Evolutionary conservation across 2,329 filamentous ascomycete species (phyloP), one percentile per base, ranked within the genome.

Genomic region (Bipolaris sorokiniana): DNA sequence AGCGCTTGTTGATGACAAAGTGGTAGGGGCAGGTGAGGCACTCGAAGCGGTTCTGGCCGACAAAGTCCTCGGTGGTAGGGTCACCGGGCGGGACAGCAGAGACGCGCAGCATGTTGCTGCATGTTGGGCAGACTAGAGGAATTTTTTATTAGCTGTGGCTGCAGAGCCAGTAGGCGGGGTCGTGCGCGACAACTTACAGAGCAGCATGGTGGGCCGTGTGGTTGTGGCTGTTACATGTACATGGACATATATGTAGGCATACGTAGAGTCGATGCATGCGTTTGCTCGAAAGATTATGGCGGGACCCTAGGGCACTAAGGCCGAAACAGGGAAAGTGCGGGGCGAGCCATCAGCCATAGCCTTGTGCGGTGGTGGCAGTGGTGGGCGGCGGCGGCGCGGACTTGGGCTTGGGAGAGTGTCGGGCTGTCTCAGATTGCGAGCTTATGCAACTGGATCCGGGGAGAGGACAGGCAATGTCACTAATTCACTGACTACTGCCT

Each of bases 11-110:
- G 71, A 98, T 88, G 56, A 90, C 82, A 78, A 92, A 92, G 76
- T 96, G 88, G 81, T 96, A 99, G 3, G 95, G 94, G 69, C 95
- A 99, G 56, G 92, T 96, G 56, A 92, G 90, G 81, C 95, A 99
- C 79, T 96, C 92, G 78, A 98, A 92, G 56, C 92, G 89, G 81
- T 97, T 97, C 44, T 79, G 76, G 59, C 78, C 79, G 18, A 69
- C 69, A 56, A 74, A 68, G 18, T 75, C 65, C 56, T 76, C 76
- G 49, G 63, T 68, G 7, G 69, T 71, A 38, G 79, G 78, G 48
- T 78, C 76, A 56, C 65, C 73, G 34, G 73, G 65, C 7, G 79
- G 77, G 5, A 79, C 71, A 59, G 72, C 69, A 48, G 87, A 87
- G 69, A 94, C 88, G 71, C 89, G 91, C 72, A 95, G 86, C 77